phyloP scores from a whole-genome alignment of 1,139 yeast genomes.

The Saccharomyces hybrid region DNA sequence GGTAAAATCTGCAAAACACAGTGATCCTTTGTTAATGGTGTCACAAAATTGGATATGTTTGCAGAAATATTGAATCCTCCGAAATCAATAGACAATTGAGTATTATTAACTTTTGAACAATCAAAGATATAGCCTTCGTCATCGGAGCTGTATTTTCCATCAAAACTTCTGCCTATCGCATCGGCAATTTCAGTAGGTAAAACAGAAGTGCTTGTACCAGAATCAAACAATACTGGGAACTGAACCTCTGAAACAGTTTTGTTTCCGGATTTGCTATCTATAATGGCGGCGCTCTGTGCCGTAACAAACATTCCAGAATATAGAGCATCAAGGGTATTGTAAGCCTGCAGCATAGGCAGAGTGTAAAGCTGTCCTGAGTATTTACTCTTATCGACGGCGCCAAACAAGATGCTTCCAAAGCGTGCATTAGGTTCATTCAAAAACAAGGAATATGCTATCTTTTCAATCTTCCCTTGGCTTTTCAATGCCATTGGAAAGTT shows the following conservation, averaged over 20 bases:
- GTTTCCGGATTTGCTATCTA: constrained; percentile 27
- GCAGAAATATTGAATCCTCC: constrained; percentile 43
- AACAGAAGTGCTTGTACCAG: neutral
- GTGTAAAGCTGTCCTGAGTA: constrained; percentile 39
- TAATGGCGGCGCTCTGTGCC: constrained; percentile 17
- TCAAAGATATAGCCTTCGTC: neutral
- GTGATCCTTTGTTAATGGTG: constrained; percentile 13
- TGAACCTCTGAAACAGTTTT: constrained; percentile 19
- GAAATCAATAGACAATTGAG: constrained; percentile 35
- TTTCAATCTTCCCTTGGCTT: constrained; percentile 41
- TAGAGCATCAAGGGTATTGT: constrained; percentile 22
- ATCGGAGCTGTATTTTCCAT: neutral
- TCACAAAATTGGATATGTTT: constrained; percentile 38
- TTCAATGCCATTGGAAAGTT: constrained; percentile 49
- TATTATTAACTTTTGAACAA: neutral
- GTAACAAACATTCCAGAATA: constrained; percentile 27
- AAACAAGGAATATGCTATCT: constrained; percentile 45
- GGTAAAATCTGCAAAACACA: constrained; percentile 34
- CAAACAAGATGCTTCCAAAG: constrained; percentile 42
- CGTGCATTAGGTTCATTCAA: constrained; percentile 34
- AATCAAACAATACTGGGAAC: neutral
- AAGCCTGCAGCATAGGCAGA: constrained; percentile 36
- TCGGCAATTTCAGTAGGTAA: neutral
- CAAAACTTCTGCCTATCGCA: neutral
- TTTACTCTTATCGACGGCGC: constrained; percentile 46